Base-by-base conservation (phyloP, 495 filamentous ascomycete genomes). In the Penicillium pancosmium region DNA sequence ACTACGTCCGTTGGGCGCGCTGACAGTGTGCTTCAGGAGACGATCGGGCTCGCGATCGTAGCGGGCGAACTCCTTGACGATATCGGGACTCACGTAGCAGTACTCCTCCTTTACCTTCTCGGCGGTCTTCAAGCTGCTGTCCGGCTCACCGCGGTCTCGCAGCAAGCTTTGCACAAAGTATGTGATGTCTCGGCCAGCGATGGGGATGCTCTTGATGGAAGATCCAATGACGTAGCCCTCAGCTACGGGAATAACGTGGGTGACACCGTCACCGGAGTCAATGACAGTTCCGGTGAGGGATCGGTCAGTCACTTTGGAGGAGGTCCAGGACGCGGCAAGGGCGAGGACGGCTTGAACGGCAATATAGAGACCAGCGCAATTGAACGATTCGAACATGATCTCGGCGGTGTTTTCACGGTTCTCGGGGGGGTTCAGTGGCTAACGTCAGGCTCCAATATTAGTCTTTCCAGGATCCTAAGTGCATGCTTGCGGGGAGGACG, bases 311-410 rank as follows among this genome's bases (percentile, higher is more conserved):
- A 97, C 93, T 82, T 97, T 98, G 23, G 92, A 93, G 41, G 91
- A 96, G 21, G 95, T 98, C 94, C 95, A 98, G 15, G 93, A 97
- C 7, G 94, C 94, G 34, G 94, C 94, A 35, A 98, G 86, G 13
- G 94, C 94, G 51, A 98, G 87, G 19, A 98, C 94, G 13, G 94
- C 94, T 78, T 98, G 94, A 10, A 98, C 94, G 43, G 95, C 94
- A 66, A 98, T 98, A 77, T 98, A 98, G 40, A 98, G 88, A 74
- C 94, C 94, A 55, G 94, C 93, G 77, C 94, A 98, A 74, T 98
- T 98, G 81, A 98, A 98, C 16, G 93, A 96, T 70, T 98, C 94
- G 78, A 98, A 98, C 89, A 98, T 97, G 76, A 98, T 98, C 73
- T 98, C 94, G 73, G 94, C 94, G 19, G 94, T 98, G 73, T 97